phyloP scores from a whole-genome alignment of 2,329 filamentous ascomycete genomes.

The Botrytis paeoniae region DNA sequence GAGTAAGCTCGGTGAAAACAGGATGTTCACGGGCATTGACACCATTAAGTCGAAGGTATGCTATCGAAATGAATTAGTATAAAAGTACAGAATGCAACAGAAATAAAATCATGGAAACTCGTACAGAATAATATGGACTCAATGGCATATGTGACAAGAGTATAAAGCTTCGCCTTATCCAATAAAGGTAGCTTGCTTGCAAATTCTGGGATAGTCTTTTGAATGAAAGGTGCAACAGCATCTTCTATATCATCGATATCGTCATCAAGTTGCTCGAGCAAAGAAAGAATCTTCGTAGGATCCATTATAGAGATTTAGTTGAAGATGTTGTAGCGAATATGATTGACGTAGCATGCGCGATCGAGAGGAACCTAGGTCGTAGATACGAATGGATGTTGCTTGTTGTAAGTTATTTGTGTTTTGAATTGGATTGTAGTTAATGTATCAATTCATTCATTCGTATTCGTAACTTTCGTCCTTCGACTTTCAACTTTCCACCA shows the following conservation, averaged over 20 bases:
- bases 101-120: conserved; percentile 31
- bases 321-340: background rate
- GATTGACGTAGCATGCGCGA: background rate
- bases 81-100: background rate
- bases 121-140: conserved; percentile 86
- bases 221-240: conserved; percentile 69
- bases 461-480: background rate
- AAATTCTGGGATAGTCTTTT: conserved; percentile 59
- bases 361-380: background rate
- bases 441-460: background rate
- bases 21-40: conserved; percentile 79
- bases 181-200: conserved; percentile 82
- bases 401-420: conserved; percentile 5
- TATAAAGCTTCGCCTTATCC: conserved; percentile 90
- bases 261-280: conserved; percentile 58
- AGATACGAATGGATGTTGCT: background rate
- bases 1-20: conserved; percentile 79
- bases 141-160: conserved; percentile 83
- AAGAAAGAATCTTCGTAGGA: conserved; percentile 33
- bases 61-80: conserved; percentile 42
- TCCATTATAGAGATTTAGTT: conserved; percentile 41
- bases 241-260: conserved; percentile 78
- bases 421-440: background rate
- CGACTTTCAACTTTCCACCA: background rate
- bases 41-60: conserved; percentile 74